phyloP scores from a whole-genome alignment of 179 eudicot genomes.

The Amaranthus tricolor region DNA sequence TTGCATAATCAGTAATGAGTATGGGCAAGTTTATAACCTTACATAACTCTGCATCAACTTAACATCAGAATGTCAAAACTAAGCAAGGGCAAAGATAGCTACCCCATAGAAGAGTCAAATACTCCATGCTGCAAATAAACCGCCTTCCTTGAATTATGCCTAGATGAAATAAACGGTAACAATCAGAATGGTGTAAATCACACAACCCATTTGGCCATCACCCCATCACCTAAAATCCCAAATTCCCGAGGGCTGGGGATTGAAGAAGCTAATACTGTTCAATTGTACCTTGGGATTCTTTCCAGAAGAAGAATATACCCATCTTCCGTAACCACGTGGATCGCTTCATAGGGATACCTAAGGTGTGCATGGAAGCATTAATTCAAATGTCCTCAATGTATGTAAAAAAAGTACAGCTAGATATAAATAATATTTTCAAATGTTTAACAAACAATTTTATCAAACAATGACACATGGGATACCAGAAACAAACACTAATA shows the following conservation, averaged over 20 bases:
- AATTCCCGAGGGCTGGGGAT: neutral
- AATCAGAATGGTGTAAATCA: neutral
- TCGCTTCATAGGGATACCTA: conserved; percentile 98
- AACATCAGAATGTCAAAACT: neutral
- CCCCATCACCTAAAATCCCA: neutral
- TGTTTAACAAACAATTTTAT: no score
- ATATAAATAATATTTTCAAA: neutral
- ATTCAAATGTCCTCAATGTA: neutral
- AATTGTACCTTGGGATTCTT: conserved; percentile 84
- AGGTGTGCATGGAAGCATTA: conserved; percentile 3
- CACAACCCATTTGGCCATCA: neutral
- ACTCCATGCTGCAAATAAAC: conserved; percentile 96
- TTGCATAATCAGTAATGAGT: no score
- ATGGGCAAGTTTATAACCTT: no score
- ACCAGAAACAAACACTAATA: neutral
- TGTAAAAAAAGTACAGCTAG: neutral
- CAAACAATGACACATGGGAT: neutral
- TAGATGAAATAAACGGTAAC: conserved; percentile 29
- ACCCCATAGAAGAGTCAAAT: conserved; percentile 99
- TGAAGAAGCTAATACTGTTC: neutral
- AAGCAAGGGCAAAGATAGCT: conserved; percentile 22
- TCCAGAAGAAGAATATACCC: conserved; percentile 93
- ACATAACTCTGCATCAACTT: no score
- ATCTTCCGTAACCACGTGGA: conserved; percentile 84
- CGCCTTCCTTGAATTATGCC: conserved; percentile 87